Percentiles rank a stretch among this genome's conserved stretches.
Conservation (phyloP, 2,329 filamentous ascomycete species). For the Curvularia sp. region DNA sequence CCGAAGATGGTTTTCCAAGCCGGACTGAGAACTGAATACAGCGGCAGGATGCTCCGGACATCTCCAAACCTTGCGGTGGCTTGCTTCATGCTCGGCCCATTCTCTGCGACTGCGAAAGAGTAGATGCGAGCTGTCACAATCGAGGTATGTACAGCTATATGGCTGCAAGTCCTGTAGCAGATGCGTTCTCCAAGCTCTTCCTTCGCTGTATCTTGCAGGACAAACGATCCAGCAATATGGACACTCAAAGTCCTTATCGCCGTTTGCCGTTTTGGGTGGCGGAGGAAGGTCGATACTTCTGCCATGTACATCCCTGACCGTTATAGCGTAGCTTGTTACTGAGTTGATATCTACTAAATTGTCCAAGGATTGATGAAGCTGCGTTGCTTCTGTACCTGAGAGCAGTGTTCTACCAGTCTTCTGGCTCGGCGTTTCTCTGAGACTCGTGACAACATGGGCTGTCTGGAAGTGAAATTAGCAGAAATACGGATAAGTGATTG, state of each 20-base stretch:
- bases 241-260: slow-evolving; percentile 50
- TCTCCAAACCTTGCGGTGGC: slow-evolving; percentile 48
- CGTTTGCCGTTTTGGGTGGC: slow-evolving; percentile 42
- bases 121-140: slow-evolving; percentile 39
- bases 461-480: background rate
- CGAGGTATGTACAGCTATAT: slow-evolving; percentile 47
- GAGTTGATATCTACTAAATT: slow-evolving; percentile 48
- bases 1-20: slow-evolving; percentile 43
- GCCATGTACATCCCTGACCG: slow-evolving; percentile 45
- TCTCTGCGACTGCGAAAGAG: slow-evolving; percentile 49
- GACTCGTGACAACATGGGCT: slow-evolving; percentile 6
- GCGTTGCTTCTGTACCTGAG: slow-evolving; percentile 49
- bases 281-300: slow-evolving; percentile 45
- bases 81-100: slow-evolving; percentile 50
- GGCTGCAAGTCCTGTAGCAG: slow-evolving; percentile 49
- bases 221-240: slow-evolving; percentile 52
- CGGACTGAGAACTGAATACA: slow-evolving; percentile 33
- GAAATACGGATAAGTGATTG: background rate
- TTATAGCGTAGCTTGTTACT: slow-evolving; percentile 49
- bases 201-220: slow-evolving; percentile 46
- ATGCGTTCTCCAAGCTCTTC: slow-evolving; percentile 47
- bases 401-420: slow-evolving; percentile 45
- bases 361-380: slow-evolving; percentile 48
- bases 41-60: slow-evolving; percentile 46
- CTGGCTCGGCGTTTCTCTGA: slow-evolving; percentile 39